Evolutionary conservation across 768 basidiomycete genomes (phyloP).

Genomic region (Mycena filopes): DNA sequence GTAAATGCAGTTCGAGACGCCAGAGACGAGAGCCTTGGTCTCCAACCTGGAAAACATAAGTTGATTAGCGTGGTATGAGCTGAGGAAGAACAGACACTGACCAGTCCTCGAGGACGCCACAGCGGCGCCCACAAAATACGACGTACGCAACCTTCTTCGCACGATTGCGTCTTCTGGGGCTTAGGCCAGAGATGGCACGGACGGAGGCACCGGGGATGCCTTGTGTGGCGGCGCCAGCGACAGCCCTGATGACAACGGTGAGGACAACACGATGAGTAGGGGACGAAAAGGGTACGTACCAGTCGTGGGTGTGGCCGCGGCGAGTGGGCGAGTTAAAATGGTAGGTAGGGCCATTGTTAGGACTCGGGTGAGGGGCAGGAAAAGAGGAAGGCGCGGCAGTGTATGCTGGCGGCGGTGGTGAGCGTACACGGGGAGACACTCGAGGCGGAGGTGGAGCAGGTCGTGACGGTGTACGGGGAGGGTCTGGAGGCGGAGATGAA

Average conservation of each 20-base stretch:
- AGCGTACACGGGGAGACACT: no score
- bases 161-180: neutral
- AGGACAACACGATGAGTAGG: neutral
- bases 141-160: conserved; percentile 2
- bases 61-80: neutral
- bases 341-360: neutral
- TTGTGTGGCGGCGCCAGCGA: neutral
- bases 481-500: no score
- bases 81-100: neutral
- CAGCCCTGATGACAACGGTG: neutral
- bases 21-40: neutral
- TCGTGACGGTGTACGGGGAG: no score
- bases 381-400: no score
- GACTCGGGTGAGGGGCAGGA: no score
- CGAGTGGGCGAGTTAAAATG: neutral
- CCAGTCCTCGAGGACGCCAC: neutral
- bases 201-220: neutral
- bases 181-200: neutral
- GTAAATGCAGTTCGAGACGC: neutral
- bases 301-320: neutral
- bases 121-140: neutral
- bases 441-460: no score
- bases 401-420: no score
- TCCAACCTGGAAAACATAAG: neutral
- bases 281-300: neutral